These are phyloP conservation scores for Conidiobolus coronatus DNA, from an alignment of 371 early-diverging fungal genomes.

Conservation along the genomic window DNA sequence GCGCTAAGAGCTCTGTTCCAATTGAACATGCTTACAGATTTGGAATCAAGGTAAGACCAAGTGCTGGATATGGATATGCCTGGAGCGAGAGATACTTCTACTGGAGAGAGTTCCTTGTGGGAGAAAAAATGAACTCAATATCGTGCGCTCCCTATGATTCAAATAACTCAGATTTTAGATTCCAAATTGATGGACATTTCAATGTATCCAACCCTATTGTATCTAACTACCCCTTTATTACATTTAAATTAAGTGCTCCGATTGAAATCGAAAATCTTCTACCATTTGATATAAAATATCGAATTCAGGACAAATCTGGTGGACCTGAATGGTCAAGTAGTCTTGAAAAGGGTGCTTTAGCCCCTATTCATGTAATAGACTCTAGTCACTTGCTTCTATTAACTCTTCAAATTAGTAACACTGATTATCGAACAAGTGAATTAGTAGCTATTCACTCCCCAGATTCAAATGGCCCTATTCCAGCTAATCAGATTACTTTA, in stretches of 20 bases:
- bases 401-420: slow-evolving; percentile 30
- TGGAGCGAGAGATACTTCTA: slow-evolving; percentile 44
- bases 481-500: slow-evolving; percentile 43
- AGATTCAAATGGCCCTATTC: slow-evolving; percentile 34
- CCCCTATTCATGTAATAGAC: slow-evolving; percentile 66
- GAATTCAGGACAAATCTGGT: slow-evolving; percentile 44
- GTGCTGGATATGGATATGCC: slow-evolving; percentile 49
- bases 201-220: slow-evolving; percentile 16
- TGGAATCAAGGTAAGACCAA: slow-evolving; percentile 53
- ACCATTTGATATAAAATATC: slow-evolving; percentile 38
- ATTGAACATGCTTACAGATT: slow-evolving; percentile 61
- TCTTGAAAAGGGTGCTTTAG: slow-evolving; percentile 41
- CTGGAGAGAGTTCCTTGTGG: slow-evolving; percentile 33
- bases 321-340: slow-evolving; percentile 35
- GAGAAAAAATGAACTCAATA: slow-evolving; percentile 14
- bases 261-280: slow-evolving; percentile 86
- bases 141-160: slow-evolving; percentile 21
- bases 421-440: slow-evolving; percentile 43
- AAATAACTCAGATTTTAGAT: slow-evolving; percentile 27
- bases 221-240: slow-evolving; percentile 55
- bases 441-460: slow-evolving; percentile 65
- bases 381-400: slow-evolving; percentile 59
- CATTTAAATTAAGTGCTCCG: slow-evolving; percentile 65
- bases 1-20: slow-evolving; percentile 63
- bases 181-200: slow-evolving; percentile 26